Base-by-base conservation (phyloP, 352 stramenopile species). In the Phytopythium cucurbitacearum region DNA sequence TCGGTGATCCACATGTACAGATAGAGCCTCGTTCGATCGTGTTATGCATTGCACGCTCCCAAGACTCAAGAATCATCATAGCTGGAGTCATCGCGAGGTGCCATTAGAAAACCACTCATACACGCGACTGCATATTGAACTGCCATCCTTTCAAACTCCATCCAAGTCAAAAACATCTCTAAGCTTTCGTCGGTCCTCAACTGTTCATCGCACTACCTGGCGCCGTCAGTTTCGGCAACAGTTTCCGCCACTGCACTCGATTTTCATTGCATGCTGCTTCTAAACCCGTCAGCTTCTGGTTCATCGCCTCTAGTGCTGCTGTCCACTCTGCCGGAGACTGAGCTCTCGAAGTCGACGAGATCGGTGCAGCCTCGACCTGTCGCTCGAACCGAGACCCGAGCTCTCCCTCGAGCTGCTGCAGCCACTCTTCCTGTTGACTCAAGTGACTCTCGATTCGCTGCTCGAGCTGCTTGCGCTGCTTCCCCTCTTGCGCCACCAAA, bases 361-460 rank as follows among this genome's bases (percentile, higher is more conserved):
- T 28, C 21, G 21, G 21, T 12, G 36, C 15, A 15, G 39, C 11
- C 13, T 13, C 34, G 13, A 15, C 5, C 9, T 34, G n/a, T 7
- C 10, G 47, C 47, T 69, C 54, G 32, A 70, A 75, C 56, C 73
- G 82, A 33, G 73, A 84, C 1, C 69, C 69, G 5, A 85, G 71
- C 55, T 85, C 77, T 37, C 77, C 76, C 65, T 91, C 80, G 2
- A 91, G 65, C 53, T 91, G 82, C 51, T 92, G 82, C 11, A 92
- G 53, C 82, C 82, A 92, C 58, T 92, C 81, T 48, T 89, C 82
- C 11, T 89, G 66, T 45, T 88, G 74, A 4, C 73, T 68, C 7
- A 86, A 71, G 2, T 76, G 76, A 5, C 57, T 58, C 43, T 78
- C 65, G 42, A 89, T 48, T 13, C 77, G 73, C n/a, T 64, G 70